Base-by-base conservation (phyloP, 176 grass and related monocot species). In the Avena sativa region DNA sequence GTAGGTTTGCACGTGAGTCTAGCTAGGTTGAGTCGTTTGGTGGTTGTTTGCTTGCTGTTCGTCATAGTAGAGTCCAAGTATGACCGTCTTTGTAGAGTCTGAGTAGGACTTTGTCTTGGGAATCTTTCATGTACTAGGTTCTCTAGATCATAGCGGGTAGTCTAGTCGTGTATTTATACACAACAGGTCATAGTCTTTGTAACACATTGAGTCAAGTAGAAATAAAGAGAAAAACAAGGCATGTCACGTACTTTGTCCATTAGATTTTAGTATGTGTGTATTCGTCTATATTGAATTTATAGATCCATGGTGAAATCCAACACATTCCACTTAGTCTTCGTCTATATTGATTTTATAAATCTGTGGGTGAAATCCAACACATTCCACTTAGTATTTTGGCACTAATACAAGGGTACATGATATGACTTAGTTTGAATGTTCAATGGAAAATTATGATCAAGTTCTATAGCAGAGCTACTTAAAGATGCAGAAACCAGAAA, bases 171-270 rank as follows among this genome's bases (percentile, higher is more conserved):
- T 59, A 59, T 59, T 59, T 59, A n/a, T 59, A 2, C 56, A 59
- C 56, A 21, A 64, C 61, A 64, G 61, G 61, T 64, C 61, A 64
- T 63, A 63, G 61, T 64, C 61, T 64, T 64, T 64, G 61, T 26
- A 64, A 5, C 4, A 13, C 10, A 26, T 28, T 60, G 58, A 64
- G 23, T 64, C 11, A 4, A 26, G 23, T 28, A 65, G 62, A 65
- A 32, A 65, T 65, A 15, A 14, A 32, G 64, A 32, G 64, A 67
- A 8, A 65, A 67, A 67, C 13, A 67, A 67, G 64, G 64, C 28
- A 16, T 57, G 28, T 3, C 28, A 67, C 64, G 0, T 66, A 5
- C 26, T 30, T 32, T 66, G 63, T 34, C 30, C 28, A 8, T 16
- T 34, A 34, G 13, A 15, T 34, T 67, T 16, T 34, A 6, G 1